Evolutionary conservation across 2,329 filamentous ascomycete species (phyloP), one percentile per base, ranked within the genome.

Genomic region (Camptophora hylomeconis): DNA sequence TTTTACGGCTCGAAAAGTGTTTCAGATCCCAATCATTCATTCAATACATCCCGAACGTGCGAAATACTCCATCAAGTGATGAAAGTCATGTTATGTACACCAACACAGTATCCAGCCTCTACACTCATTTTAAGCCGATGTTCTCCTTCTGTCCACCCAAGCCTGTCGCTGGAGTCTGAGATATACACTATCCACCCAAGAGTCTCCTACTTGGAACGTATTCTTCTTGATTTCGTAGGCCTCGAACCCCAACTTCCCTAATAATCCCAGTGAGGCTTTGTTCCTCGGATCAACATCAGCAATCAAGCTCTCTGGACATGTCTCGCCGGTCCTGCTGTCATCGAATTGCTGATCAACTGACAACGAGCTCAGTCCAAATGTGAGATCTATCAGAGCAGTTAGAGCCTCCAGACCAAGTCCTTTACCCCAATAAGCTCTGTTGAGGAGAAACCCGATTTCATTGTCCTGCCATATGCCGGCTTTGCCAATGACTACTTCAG

Each of bases 251-350:
- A 35, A 11, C 12, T 34, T 32, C 24, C 26, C 14, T 12, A 39
- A 26, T 11, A 39, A 14, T 15, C 22, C 26, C 8, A 32, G 18
- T 24, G 30, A 27, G 14, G 31, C 16, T 12, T 17, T 13, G 17
- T 39, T 39, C n/a, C 33, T 9, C 9, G 37, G 37, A 17, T 39
- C 37, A 4, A 31, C 24, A 33, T 39, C 35, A 1, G 37, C 35
- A 4, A 30, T 35, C 19, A 39, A 26, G 24, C 31, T 22, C 4
- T 18, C 15, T n/a, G n/a, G n/a, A n/a, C n/a, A n/a, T n/a, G n/a
- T n/a, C n/a, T n/a, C n/a, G n/a, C n/a, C n/a, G n/a, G n/a, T n/a
- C n/a, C n/a, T n/a, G n/a, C n/a, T n/a, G n/a, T n/a, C n/a, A n/a
- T n/a, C n/a, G n/a, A n/a, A n/a, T n/a, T n/a, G n/a, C n/a, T n/a